Base-by-base conservation (phyloP, 768 basidiomycete genomes). In the Amanita inopinata region DNA sequence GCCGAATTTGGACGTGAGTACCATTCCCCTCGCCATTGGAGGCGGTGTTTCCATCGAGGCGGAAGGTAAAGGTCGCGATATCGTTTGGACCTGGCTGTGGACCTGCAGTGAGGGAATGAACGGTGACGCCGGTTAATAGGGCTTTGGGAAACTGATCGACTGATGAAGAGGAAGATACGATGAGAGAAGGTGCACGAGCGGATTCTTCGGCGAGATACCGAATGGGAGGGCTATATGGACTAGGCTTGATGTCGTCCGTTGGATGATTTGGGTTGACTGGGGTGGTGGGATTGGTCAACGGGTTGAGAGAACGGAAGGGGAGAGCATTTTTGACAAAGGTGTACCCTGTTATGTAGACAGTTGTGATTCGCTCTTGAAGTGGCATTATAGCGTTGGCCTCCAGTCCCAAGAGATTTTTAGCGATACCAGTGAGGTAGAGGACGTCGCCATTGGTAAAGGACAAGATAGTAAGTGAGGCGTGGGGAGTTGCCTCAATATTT, bases 151-250 rank as follows among this genome's bases (percentile, higher is more conserved):
- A 56, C 56, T 38, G 76, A 59, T 18, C 56, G 50, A 2, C 56
- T 45, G n/a, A 78, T 61, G 22, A 52, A 49, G 0, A 58, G 59
- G 0, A n/a, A n/a, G 27, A 28, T 6, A n/a, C n/a, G 27, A 28
- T 6, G n/a, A 28, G 27, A n/a, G 27, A 7, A n/a, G 27, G 27
- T 7, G 27, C 27, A 7, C 27, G 32, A 0, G 58, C 46, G 14
- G 47, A 48, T 51, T 80, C 78, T 46, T 73, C 74, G 0, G 70
- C 66, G 2, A 82, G 62, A 23, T 66, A 61, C 18, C 63, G 65
- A 34, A 79, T 52, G 1, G 78, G 76, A 1, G 79, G 78, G 51
- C 74, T 78, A 55, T 80, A 79, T 3, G 78, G 75, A 41, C 75
- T 69, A 0, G 48, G 46, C 31, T 53, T 38, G 12, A 54, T 42